These are phyloP conservation scores for Moricandia moricandioides DNA, from an alignment of 345 rosid species.

Conservation along the genomic window DNA sequence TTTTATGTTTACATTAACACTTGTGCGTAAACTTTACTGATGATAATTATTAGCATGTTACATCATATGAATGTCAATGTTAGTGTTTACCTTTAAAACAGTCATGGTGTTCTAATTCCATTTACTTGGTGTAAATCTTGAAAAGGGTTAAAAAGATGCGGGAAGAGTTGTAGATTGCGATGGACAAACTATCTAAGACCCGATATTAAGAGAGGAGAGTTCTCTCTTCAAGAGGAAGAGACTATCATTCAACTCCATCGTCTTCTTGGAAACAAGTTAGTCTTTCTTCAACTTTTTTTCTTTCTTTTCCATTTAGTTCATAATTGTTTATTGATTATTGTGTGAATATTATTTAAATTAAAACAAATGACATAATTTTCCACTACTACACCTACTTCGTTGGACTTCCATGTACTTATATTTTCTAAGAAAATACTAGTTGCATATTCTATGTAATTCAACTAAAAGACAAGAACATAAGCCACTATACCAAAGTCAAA, in stretches of 20 bases:
- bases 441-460: slow-evolving; percentile 3
- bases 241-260: slow-evolving; percentile 39
- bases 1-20: neutral
- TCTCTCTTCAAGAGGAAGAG: slow-evolving; percentile 38
- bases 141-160: slow-evolving; percentile 38
- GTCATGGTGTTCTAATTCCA: neutral
- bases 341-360: slow-evolving; percentile 2
- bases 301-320: neutral
- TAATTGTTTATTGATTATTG: neutral
- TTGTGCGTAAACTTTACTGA: neutral
- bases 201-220: slow-evolving; percentile 40
- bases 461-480: slow-evolving; percentile 29
- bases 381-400: slow-evolving; percentile 38
- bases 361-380: slow-evolving; percentile 28
- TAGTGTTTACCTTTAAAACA: neutral
- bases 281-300: neutral
- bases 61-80: neutral
- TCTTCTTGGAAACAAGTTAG: slow-evolving; percentile 42
- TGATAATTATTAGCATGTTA: neutral
- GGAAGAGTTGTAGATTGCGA: slow-evolving; percentile 41
- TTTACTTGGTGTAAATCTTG: slow-evolving; percentile 13
- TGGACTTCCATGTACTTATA: slow-evolving; percentile 32
- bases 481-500: slow-evolving; percentile 29
- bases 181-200: slow-evolving; percentile 44
- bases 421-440: slow-evolving; percentile 11